These are phyloP conservation scores for Claviceps sp. DNA, from an alignment of 2,329 filamentous ascomycete genomes.

Conservation along the genomic window DNA sequence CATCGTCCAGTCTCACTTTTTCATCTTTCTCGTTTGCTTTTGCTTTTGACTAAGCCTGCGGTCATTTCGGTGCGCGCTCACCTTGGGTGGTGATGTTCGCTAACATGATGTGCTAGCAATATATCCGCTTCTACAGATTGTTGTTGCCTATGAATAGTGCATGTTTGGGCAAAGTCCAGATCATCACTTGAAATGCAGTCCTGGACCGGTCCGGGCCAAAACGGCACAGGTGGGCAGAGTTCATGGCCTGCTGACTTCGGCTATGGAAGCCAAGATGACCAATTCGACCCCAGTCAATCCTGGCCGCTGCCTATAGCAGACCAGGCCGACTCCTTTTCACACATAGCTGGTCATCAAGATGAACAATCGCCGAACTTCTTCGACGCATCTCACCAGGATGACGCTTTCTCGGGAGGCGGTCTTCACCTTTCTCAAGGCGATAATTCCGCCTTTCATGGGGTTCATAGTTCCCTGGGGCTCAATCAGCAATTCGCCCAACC, in stretches of 20 bases:
- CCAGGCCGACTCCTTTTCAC: conserved; percentile 19
- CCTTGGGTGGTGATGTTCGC: conserved; percentile 12
- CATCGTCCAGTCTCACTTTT: conserved; percentile 7
- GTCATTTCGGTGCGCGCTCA: conserved; percentile 7
- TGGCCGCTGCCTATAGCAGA: conserved; percentile 25
- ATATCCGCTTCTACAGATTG: conserved; percentile 8
- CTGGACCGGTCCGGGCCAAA: conserved; percentile 24
- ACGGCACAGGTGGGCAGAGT: conserved; percentile 21
- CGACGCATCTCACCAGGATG: conserved; percentile 19
- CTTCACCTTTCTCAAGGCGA: conserved; percentile 17
- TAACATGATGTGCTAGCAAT: conserved; percentile 18
- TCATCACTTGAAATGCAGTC: conserved; percentile 25
- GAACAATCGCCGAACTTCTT: conserved; percentile 21
- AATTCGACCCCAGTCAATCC: conserved; percentile 25
- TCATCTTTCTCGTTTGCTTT: conserved; percentile 6
- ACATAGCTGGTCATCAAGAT: conserved; percentile 17
- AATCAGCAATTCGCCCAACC: conserved; percentile 22
- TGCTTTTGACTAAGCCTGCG: background rate
- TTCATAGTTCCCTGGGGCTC: conserved; percentile 18
- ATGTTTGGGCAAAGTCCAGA: conserved; percentile 11
- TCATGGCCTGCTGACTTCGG: conserved; percentile 23
- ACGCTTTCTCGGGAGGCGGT: conserved; percentile 18
- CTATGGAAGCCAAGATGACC: conserved; percentile 20
- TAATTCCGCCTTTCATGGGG: conserved; percentile 17
- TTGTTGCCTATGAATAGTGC: conserved; percentile 9